Percentiles rank a stretch among this genome's conserved stretches.
phyloP scores from a whole-genome alignment of 768 basidiomycete genomes.

The Leucosporidium creatinivorum region DNA sequence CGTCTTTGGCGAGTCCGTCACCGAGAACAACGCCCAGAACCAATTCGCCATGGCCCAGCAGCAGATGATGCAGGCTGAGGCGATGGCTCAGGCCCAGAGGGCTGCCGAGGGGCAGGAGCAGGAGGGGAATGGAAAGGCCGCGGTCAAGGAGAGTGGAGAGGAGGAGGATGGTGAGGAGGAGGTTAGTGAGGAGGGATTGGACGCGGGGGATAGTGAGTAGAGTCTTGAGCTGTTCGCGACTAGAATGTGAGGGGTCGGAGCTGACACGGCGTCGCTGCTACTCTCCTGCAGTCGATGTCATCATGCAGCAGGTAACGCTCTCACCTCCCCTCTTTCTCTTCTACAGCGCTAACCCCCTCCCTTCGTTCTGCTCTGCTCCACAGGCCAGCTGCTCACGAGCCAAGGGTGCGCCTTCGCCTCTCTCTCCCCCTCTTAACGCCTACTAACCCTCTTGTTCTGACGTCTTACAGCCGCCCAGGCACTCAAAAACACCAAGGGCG shows the following conservation, averaged over 20 bases:
- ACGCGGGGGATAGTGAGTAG: conserved; percentile 80
- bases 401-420: conserved; percentile 49
- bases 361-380: no score
- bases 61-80: conserved; percentile 44
- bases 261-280: no score
- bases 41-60: conserved; percentile 4
- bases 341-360: background rate
- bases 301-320: conserved; percentile 55
- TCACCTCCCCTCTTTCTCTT: background rate
- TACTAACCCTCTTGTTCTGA: no score
- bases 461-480: conserved; percentile 25
- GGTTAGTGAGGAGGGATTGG: conserved; percentile 78
- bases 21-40: conserved; percentile 19
- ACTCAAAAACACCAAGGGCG: conserved; percentile 22
- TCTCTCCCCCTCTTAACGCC: no score
- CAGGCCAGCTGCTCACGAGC: conserved; percentile 76
- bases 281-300: conserved; percentile 43
- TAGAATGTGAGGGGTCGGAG: no score
- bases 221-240: no score
- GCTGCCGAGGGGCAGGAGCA: no score
- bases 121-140: conserved; percentile 6
- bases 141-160: conserved; percentile 46
- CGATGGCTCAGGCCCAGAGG: conserved; percentile 54
- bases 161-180: conserved; percentile 56
- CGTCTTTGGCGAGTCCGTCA: conserved; percentile 81